Evolutionary conservation across 1,284 basidiomycete genomes (phyloP), one percentile per base, ranked within the genome.

Genomic region (Wallemia mellicola): DNA sequence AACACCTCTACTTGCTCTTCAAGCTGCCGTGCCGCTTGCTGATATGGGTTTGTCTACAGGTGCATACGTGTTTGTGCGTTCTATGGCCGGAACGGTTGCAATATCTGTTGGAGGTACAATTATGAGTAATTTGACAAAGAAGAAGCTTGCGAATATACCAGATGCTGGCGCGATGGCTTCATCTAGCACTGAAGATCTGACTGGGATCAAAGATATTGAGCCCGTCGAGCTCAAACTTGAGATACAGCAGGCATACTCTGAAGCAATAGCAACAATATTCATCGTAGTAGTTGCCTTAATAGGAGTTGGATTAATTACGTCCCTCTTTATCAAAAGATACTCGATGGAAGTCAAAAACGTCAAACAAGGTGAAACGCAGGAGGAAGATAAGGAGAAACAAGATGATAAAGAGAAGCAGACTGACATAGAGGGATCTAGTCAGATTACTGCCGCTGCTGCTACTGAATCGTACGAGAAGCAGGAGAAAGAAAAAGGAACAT

Each of bases 21-120:
- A 70, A 63, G 68, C 69, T 0, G 65, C 68, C 1, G 68, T 71
- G 68, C 69, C 69, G 11, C 33, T 66, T 27, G 66, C 67, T 59
- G 70, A 71, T 30, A 68, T 71, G 68, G 69, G 69, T 15, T 66
- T 68, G 1, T 63, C 66, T 1, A 71, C 69, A 2, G 63, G 64
- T 5, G 68, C 67, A 2, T 69, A 64, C 64, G 58, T 64, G 11
- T 62, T 70, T 7, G 64, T 66, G 0, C 60, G 68, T 17, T 64
- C 64, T 7, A 61, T 69, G 7, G 68, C 65, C n/a, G 68, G 65
- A 28, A 63, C 63, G 26, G 65, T 68, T 32, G 68, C 67, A 64
- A 48, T 48, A 11, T 15, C 14, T n/a, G 38, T 48, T 17, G 5
- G 9, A 11, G 38, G 38, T 3, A 22, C n/a, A 7, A 48, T 48